These are phyloP conservation scores for Solanum dulcamara DNA, from an alignment of 257 asterid species.

Conservation along the genomic window DNA sequence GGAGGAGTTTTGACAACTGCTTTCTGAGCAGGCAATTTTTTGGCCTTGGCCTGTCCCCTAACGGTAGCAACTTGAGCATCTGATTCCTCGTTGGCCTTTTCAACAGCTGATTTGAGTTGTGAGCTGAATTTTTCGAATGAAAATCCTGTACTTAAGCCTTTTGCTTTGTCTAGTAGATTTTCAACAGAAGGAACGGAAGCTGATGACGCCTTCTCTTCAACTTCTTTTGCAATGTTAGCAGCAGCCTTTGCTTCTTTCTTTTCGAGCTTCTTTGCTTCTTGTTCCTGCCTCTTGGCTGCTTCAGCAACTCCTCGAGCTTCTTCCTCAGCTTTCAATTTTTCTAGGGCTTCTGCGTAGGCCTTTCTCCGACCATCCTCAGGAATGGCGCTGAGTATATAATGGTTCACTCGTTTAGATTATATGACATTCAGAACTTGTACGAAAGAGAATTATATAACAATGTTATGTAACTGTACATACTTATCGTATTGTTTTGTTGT, in stretches of 20 bases:
- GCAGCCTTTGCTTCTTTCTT: constrained; percentile 28
- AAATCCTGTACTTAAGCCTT: constrained; percentile 41
- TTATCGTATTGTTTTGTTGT: neutral
- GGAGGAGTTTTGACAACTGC: constrained; percentile 46
- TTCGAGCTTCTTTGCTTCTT: constrained; percentile 26
- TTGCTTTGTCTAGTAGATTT: constrained; percentile 45
- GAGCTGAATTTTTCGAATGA: constrained; percentile 41
- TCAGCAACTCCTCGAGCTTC: constrained; percentile 56
- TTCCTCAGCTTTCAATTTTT: constrained; percentile 51
- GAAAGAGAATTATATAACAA: neutral
- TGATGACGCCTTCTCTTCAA: constrained; percentile 35
- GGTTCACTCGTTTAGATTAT: neutral
- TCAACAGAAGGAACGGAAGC: constrained; percentile 54
- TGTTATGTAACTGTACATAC: neutral
- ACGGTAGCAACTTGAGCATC: constrained; percentile 64
- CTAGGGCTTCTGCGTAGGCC: constrained; percentile 61
- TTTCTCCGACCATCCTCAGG: constrained; percentile 87
- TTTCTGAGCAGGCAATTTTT: constrained; percentile 54
- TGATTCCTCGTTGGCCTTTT: constrained; percentile 36
- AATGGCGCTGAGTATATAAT: constrained; percentile 36
- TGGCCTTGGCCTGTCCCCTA: constrained; percentile 86
- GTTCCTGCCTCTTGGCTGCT: constrained; percentile 25
- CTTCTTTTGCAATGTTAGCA: constrained; percentile 31
- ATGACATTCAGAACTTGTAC: neutral
- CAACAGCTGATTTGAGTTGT: constrained; percentile 41